Evolutionary conservation across 140 eudicot genomes (phyloP), one percentile per base, ranked within the genome.

Genomic region (Erigeron philadelphicus): DNA sequence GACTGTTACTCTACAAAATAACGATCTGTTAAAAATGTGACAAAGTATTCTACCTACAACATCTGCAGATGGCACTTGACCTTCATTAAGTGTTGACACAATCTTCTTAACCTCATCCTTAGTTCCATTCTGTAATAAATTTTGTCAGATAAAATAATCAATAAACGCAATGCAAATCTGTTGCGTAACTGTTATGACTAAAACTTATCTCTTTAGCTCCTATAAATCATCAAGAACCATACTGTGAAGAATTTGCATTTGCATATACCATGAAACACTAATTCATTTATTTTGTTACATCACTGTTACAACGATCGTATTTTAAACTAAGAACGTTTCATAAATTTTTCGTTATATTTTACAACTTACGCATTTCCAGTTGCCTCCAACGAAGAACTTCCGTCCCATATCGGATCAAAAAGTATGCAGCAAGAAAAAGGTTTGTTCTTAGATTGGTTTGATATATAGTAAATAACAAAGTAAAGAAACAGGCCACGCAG

Each of bases 321-420:
- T 4, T 31, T 31, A 0, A 1, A 31, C 38, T 31, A 31, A 17
- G 31, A 17, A 8, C 12, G 61, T 15, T 54, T 7, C 10, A 53
- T 18, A 54, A 6, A 8, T 17, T n/a, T 8, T 0, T n/a, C 35
- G 6, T 15, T 17, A 5, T 53, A 7, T 15, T 19, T 11, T 8
- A 8, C 25, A 63, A 58, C 83, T 84, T 69, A 90, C 97, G 81
- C 97, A 90, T 90, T 90, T 90, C 97, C 97, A 90, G 93, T 90
- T 90, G 70, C 97, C 97, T 55, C 97, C 97, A 79, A 90, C 97
- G 85, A 90, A 90, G 71, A 90, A 87, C 61, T 80, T 25, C 17
- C 70, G 55, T n/a, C 61, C 79, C 79, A 74, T 75, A 3, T 31
- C 2, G 38, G 38, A 31, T 31, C 38, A 31, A 31, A 31, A 31